These are phyloP conservation scores for Tagetes erecta DNA, from an alignment of 129 eudicot species.

Conservation along the genomic window DNA sequence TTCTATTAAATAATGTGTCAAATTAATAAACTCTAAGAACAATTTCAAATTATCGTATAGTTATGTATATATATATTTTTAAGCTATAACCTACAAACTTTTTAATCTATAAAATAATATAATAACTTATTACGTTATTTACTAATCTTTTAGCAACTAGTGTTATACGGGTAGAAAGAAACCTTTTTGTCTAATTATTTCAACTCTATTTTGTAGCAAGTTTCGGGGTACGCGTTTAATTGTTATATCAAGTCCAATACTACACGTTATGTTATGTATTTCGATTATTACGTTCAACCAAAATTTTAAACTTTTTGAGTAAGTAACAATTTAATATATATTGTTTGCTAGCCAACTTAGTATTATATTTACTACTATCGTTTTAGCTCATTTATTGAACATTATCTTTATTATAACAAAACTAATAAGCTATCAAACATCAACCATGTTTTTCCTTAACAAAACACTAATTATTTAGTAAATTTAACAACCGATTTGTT, in stretches of 20 bases:
- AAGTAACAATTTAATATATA: not conserved
- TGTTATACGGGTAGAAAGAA: too few relatives aligned
- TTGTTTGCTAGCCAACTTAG: not conserved
- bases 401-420: not conserved
- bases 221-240: not conserved
- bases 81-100: too few relatives aligned
- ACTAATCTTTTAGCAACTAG: too few relatives aligned
- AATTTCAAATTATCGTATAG: too few relatives aligned
- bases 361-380: not conserved
- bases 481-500: not conserved
- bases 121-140: too few relatives aligned
- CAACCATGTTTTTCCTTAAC: not conserved
- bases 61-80: too few relatives aligned
- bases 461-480: not conserved
- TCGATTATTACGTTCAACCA: constrained; percentile 18
- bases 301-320: not conserved
- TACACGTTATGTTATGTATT: not conserved
- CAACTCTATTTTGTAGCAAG: too few relatives aligned
- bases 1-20: too few relatives aligned
- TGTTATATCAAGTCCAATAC: not conserved
- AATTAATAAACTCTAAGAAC: too few relatives aligned
- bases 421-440: not conserved
- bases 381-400: not conserved
- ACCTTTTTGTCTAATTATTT: too few relatives aligned
- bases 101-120: too few relatives aligned